phyloP scores from a whole-genome alignment of 169 alveolate genomes.

The Cryptosporidium andersoni region DNA sequence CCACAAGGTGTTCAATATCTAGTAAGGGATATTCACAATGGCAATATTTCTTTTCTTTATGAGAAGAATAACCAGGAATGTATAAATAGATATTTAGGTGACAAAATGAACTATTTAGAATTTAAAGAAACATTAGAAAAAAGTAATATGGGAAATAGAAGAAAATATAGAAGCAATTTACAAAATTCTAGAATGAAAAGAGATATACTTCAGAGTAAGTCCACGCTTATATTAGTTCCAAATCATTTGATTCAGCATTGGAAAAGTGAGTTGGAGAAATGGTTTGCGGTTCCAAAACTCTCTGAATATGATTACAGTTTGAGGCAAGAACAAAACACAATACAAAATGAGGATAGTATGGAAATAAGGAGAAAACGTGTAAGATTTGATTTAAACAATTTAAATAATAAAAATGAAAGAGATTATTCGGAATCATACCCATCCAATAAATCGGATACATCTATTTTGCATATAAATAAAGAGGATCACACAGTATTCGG shows the following conservation, averaged over 20 bases:
- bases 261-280: slow-evolving; percentile 42
- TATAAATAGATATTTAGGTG: no score
- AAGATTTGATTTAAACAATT: not conserved
- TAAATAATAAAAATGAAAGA: not conserved
- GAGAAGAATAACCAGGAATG: no score
- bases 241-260: slow-evolving; percentile 62
- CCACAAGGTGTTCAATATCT: slow-evolving; percentile 36
- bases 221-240: slow-evolving; percentile 51
- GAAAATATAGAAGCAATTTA: not conserved
- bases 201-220: slow-evolving; percentile 8
- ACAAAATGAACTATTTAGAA: not conserved
- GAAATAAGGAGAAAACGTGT: not conserved
- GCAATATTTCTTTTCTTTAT: not conserved
- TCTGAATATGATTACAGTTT: no score
- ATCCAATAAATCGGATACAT: not conserved
- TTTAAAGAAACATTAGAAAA: not conserved
- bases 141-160: not conserved
- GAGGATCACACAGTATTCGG: not conserved
- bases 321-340: no score
- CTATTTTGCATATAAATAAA: not conserved
- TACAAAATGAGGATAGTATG: not conserved
- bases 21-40: not conserved
- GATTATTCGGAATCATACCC: not conserved
- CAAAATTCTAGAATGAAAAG: not conserved
- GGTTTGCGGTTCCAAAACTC: not conserved